Evolutionary conservation across 2,329 filamentous ascomycete species (phyloP), one percentile per base, ranked within the genome.

Genomic region (Balansia obtecta): DNA sequence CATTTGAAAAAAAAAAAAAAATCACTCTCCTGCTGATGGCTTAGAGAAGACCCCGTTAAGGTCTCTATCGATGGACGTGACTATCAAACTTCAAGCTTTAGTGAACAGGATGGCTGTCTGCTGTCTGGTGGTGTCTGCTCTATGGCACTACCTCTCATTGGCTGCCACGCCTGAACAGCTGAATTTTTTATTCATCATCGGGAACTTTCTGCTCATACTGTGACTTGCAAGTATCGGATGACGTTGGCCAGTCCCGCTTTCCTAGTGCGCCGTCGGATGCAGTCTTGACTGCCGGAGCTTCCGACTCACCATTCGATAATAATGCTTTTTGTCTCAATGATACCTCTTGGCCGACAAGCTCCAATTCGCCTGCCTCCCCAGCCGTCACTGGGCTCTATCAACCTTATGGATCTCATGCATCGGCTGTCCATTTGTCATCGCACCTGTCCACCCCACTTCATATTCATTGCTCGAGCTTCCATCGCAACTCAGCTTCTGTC

Each of bases 391-490:
- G 2, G 40, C 27, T 11, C 22, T 16, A 27, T 27, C n/a, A 37
- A 37, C 34, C 27, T 12, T 43, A 55, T 53, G 51, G 30, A 49
- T 20, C 27, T 12, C 46, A 55, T 53, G 51, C 20, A 49, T 20
- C 41, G 49, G 8, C 27, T 41, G 20, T n/a, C 41, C 41, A 52
- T 52, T 52, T 52, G 52, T 47, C 53, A 50, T 52, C 50, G 48
- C 43, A 13, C 30, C 18, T 32, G 48, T 32, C 46, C 37, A 42
- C 52, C 48, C 46, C 48, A 46, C 38, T 50, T 40, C 33, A 44
- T 39, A 50, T 12, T 27, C 5, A 27, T 27, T 27, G 45, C 46
- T 48, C 32, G 46, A 51, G 37, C 33, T 34, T 52, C 48, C 39
- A 22, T 48, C 27, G 51, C 52, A 53, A 54, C 45, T 32, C 49